These are phyloP conservation scores for Thalassia testudinum DNA, from an alignment of 116 monocot species.

Conservation along the genomic window DNA sequence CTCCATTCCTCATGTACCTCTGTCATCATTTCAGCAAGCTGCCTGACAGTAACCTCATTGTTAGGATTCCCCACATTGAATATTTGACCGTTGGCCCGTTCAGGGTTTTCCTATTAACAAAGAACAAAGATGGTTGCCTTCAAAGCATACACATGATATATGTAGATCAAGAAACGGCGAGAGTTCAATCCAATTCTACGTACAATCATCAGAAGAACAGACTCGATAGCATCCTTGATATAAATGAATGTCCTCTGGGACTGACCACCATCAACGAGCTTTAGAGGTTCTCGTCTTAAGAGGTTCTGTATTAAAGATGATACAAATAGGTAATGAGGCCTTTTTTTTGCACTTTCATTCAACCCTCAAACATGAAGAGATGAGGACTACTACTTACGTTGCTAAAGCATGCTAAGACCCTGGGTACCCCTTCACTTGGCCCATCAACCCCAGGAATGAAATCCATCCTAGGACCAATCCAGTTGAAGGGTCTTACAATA, in stretches of 20 bases:
- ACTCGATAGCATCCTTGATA: slow-evolving; percentile 96
- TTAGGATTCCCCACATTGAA: slow-evolving; percentile 93
- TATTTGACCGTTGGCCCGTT: slow-evolving; percentile 71
- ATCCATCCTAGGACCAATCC: too few species aligned
- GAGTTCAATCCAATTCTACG: slow-evolving; percentile 3
- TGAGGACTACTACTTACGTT: slow-evolving; percentile 38
- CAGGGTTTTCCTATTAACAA: slow-evolving; percentile 60
- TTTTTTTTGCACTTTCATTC: not conserved
- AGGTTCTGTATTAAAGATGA: slow-evolving; percentile 48
- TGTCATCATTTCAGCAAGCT: too few species aligned
- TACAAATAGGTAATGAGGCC: not conserved
- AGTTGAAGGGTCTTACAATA: slow-evolving; percentile 87
- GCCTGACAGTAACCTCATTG: slow-evolving; percentile 85
- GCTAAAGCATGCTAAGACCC: slow-evolving; percentile 89
- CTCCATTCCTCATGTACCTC: too few species aligned
- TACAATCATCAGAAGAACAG: slow-evolving; percentile 87
- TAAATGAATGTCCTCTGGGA: slow-evolving; percentile 94
- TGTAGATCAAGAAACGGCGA: slow-evolving; percentile 2
- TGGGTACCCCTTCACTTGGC: slow-evolving; percentile 88
- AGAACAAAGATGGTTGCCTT: not conserved
- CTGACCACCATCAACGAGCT: slow-evolving; percentile 86
- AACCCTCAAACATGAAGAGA: not conserved
- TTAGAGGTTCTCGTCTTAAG: slow-evolving; percentile 57
- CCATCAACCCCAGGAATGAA: slow-evolving; percentile 96
- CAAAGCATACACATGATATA: not conserved